Evolutionary conservation across 306 rosid genomes (phyloP), one percentile per base, ranked within the genome.

Genomic region (Macrotyloma uniflorum): DNA sequence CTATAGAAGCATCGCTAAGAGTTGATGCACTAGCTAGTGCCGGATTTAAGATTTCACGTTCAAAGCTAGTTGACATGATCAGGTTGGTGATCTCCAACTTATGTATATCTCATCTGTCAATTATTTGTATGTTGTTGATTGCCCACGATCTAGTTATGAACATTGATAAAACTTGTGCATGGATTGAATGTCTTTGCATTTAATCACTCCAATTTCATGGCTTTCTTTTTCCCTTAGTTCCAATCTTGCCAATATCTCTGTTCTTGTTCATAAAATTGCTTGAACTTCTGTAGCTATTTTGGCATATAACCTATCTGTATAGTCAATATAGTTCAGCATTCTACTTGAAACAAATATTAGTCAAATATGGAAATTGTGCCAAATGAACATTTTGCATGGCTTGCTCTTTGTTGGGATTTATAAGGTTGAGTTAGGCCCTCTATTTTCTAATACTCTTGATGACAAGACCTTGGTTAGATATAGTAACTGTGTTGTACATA

Each of bases 11-110:
- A 18, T 94, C 98, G 16, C 76, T 87, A 74, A 86, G 98, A 77
- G 89, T 94, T 46, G 98, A 94, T 83, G 97, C 98, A 35, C n/a
- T 94, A 22, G 98, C 97, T 28, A 94, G 98, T 80, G 98, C 98
- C 3, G 98, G 98, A 71, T 94, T 88, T 80, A 94, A 90, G 84
- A 80, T 94, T 72, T 94, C 98, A 7, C 90, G 98, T 53, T 89
- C 98, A 28, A 94, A 94, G 87, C 85, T 94, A 70, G 98, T 90
- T 85, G 93, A 90, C 79, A 79, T 91, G 72, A 89, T 94, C 84
- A 85, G 95, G 98, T 94, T 76, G 15, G 63, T 66, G 51, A 35
- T 62, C 82, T 50, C 67, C 47, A 45, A 7, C 45, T 49, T 47
- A 1, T 15, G 46, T 42, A 7, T 16, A 26, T 47, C 0, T 7